Conservation (phyloP, 2,329 filamentous ascomycete species). For the Colletotrichum gigasporum region DNA sequence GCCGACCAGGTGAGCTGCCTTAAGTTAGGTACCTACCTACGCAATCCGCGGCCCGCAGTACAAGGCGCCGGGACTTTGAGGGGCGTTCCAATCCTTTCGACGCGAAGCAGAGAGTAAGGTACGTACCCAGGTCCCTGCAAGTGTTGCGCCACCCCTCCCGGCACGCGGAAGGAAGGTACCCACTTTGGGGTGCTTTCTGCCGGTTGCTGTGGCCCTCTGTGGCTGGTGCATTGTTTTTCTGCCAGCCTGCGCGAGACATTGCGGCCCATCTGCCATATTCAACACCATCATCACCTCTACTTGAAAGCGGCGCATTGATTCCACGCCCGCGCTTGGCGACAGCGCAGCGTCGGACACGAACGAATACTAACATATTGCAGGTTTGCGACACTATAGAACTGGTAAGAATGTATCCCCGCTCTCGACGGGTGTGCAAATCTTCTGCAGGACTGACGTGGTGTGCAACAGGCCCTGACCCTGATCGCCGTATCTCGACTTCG, state of each 20-base stretch:
- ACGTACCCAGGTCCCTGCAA: not conserved
- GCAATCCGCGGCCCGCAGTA: not conserved
- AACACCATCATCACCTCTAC: slow-evolving; percentile 26
- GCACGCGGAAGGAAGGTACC: slow-evolving; percentile 1
- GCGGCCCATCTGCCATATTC: slow-evolving; percentile 2
- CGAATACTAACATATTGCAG: slow-evolving; percentile 38
- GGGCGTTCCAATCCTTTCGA: not conserved
- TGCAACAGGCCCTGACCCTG: slow-evolving; percentile 26
- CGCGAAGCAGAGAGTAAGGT: not conserved
- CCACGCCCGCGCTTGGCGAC: slow-evolving; percentile 28
- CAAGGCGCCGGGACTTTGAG: not conserved
- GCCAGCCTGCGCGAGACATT: slow-evolving; percentile 11
- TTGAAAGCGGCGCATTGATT: slow-evolving; percentile 28
- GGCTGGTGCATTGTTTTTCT: slow-evolving; percentile 32
- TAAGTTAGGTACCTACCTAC: too few species aligned
- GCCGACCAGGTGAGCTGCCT: slow-evolving; percentile 5
- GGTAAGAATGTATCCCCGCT: not conserved
- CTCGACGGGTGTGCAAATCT: not conserved
- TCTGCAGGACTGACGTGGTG: slow-evolving; percentile 1
- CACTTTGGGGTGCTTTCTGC: slow-evolving; percentile 17
- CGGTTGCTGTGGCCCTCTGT: slow-evolving; percentile 27
- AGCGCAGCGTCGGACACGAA: slow-evolving; percentile 27
- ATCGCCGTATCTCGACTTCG: slow-evolving; percentile 5
- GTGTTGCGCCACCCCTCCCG: slow-evolving; percentile 10
- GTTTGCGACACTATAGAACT: not conserved